Base-by-base conservation (phyloP, 169 alveolate genomes). In the Theileria orientalis region DNA sequence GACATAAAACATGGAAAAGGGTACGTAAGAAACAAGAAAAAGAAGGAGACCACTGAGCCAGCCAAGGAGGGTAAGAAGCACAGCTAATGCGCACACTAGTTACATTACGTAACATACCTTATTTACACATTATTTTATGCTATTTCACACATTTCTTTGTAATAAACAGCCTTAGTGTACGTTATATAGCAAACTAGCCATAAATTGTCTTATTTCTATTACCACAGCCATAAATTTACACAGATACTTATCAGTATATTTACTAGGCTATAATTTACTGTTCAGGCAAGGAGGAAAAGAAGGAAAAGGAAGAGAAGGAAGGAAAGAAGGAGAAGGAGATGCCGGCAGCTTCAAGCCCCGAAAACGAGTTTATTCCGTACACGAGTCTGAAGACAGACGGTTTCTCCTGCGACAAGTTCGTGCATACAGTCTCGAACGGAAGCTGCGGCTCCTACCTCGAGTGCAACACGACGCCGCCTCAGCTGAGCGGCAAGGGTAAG, bases 361-460 rank as follows among this genome's bases (percentile, higher is more conserved):
- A 62, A 30, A 33, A 33, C 19, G 47, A 29, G 30, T 52, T 83
- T 66, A 63, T 54, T 27, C 59, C 69, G n/a, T 76, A 86, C 25
- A 87, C 91, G 23, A 69, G 86, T 29, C 78, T 82, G 41, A 76
- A 21, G 40, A 70, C 7, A 21, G 63, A 79, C 8, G 69, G 70
- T 0, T 57, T 79, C 37, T 49, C 72, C 63, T 79, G 87, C 71
- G 14, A 49, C 29, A 66, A 44, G 33, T 79, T 70, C 78, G 77
- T 70, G 42, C 76, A 70, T 61, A 3, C 51, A 42, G 59, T 52
- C 33, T 25, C 41, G 29, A 68, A 77, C 11, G 76, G 35, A 29
- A 63, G 75, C 52, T 79, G 87, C 37, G 87, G 87, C 19, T 57
- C 69, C 23, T 79, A 79, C 66, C 69, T 51, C 66, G 61, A 63